Conservation (phyloP, 1,284 basidiomycete species). For the Laetiporus sulphureus region DNA sequence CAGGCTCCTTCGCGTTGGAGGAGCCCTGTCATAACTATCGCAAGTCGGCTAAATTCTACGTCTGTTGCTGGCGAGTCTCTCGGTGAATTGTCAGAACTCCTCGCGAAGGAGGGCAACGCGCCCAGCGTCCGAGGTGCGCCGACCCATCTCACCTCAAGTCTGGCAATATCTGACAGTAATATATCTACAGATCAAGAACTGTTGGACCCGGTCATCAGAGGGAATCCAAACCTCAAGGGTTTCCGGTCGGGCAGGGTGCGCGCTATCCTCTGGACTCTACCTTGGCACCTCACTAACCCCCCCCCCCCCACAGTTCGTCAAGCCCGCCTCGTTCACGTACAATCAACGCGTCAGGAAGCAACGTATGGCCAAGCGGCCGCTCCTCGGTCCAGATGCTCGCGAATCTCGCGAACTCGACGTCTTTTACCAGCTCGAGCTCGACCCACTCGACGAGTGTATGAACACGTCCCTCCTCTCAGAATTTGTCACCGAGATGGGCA, state of each 20-base stretch:
- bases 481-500: slow-evolving; percentile 82
- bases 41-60: slow-evolving; percentile 1
- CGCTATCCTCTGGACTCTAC: not conserved
- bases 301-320: slow-evolving; percentile 22
- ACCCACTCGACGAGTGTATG: slow-evolving; percentile 60
- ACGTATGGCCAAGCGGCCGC: slow-evolving; percentile 19
- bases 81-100: too few relatives aligned
- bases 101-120: too few relatives aligned
- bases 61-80: too few relatives aligned
- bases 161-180: too few relatives aligned
- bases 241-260: slow-evolving; percentile 7
- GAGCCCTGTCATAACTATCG: too few relatives aligned
- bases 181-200: too few relatives aligned
- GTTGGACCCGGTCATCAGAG: too few relatives aligned
- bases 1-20: slow-evolving; percentile 1
- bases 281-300: not conserved
- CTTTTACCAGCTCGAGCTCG: slow-evolving; percentile 60
- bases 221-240: slow-evolving; percentile 10
- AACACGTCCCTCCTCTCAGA: slow-evolving; percentile 65
- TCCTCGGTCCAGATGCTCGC: slow-evolving; percentile 45
- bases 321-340: slow-evolving; percentile 20
- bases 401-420: slow-evolving; percentile 54
- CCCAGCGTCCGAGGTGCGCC: too few relatives aligned
- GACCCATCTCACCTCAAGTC: too few relatives aligned
- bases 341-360: slow-evolving; percentile 14